phyloP scores from a whole-genome alignment of 805 yeast species.

The Ogataea trehaloabstinens region DNA sequence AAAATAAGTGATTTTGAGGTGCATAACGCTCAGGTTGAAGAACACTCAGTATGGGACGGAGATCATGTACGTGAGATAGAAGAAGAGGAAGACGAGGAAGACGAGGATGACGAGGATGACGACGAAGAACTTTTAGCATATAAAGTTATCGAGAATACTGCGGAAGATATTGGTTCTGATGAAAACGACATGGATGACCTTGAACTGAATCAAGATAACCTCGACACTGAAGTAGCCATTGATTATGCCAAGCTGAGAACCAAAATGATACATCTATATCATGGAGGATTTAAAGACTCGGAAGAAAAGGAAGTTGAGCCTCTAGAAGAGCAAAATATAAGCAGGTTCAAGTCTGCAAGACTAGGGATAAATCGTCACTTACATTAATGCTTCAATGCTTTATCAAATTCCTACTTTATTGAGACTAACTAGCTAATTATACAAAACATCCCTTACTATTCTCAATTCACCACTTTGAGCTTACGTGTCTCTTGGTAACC shows the following conservation, averaged over 20 bases:
- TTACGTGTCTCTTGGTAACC: constrained; percentile 27
- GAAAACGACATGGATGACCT: constrained; percentile 28
- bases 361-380: constrained; percentile 21
- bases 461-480: constrained; percentile 20
- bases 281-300: constrained; percentile 46
- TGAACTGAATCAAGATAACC: constrained; percentile 31
- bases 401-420: too few relatives aligned
- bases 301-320: constrained; percentile 63
- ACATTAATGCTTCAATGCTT: too few relatives aligned
- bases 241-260: constrained; percentile 59
- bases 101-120: constrained; percentile 31
- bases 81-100: constrained; percentile 15
- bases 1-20: constrained; percentile 51
- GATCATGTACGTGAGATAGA: too few relatives aligned
- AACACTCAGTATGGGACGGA: constrained; percentile 22
- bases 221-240: constrained; percentile 47
- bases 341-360: constrained; percentile 66
- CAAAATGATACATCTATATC: constrained; percentile 41
- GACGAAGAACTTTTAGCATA: constrained; percentile 35
- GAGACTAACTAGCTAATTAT: too few relatives aligned
- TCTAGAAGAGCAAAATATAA: constrained; percentile 57
- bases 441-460: too few relatives aligned
- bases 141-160: constrained; percentile 37
- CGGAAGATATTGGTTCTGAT: constrained; percentile 32
- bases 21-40: constrained; percentile 48